Percentiles rank a stretch among this genome's conserved stretches.
These are phyloP conservation scores for Oldenlandia corymbosa DNA, from an alignment of 257 asterid species.

Conservation along the genomic window DNA sequence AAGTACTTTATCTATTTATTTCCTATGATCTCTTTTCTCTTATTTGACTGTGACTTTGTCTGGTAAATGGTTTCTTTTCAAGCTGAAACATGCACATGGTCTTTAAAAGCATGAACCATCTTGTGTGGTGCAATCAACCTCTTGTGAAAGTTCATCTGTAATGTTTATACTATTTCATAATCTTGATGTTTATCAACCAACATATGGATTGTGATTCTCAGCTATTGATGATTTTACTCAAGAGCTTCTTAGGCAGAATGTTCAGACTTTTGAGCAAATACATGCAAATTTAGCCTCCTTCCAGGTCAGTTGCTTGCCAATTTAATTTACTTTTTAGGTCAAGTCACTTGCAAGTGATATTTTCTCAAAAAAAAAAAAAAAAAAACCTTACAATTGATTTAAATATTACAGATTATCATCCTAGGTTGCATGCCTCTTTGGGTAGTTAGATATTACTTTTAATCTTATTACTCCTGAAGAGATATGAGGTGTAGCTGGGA, in stretches of 20 bases:
- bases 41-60: background rate
- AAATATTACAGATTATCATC: too few relatives aligned
- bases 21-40: background rate
- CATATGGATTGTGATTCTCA: conserved; percentile 19
- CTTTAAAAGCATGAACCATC: background rate
- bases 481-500: background rate
- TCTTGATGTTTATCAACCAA: background rate
- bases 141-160: background rate
- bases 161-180: background rate
- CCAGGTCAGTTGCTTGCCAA: conserved; percentile 35
- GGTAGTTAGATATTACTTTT: background rate
- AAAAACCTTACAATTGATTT: too few relatives aligned
- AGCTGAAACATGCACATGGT: background rate
- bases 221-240: conserved; percentile 40
- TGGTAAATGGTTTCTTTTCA: background rate
- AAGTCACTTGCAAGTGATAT: background rate
- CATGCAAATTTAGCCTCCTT: conserved; percentile 56
- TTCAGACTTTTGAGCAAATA: conserved; percentile 63
- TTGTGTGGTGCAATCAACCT: background rate
- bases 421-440: background rate
- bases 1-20: background rate
- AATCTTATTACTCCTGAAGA: background rate
- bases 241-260: conserved; percentile 69
- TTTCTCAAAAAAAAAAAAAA: too few relatives aligned
- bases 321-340: conserved; percentile 6